Conservation (phyloP, 768 basidiomycete species). For the Suillus sp. region DNA sequence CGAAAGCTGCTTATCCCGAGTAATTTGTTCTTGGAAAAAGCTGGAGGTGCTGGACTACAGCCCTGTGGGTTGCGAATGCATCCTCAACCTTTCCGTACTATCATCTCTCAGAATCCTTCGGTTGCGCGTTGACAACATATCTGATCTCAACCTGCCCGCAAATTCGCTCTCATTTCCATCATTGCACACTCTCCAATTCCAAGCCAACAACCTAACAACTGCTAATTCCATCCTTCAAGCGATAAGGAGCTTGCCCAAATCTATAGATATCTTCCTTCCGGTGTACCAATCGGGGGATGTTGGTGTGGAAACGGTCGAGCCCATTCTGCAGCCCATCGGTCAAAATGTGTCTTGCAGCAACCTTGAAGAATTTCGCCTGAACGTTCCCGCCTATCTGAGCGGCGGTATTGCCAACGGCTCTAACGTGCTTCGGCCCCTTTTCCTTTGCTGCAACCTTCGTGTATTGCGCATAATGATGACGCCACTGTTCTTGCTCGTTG, state of each 20-base stretch:
- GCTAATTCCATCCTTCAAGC: background rate
- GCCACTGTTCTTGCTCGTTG: background rate
- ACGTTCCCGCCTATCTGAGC: background rate
- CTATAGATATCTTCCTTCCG: background rate
- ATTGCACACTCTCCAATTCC: background rate
- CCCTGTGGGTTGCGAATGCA: background rate
- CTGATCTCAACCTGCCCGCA: background rate
- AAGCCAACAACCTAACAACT: background rate
- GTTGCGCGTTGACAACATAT: background rate
- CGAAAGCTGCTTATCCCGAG: background rate
- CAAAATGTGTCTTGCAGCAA: background rate
- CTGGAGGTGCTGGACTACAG: slow-evolving; percentile 1
- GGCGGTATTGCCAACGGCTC: background rate
- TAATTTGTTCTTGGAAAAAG: slow-evolving; percentile 1
- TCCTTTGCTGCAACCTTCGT: slow-evolving; percentile 3
- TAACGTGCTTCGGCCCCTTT: background rate
- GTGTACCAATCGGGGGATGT: background rate
- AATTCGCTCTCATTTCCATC: slow-evolving; percentile 6
- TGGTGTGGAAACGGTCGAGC: background rate
- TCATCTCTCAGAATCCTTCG: slow-evolving; percentile 2
- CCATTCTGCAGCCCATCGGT: background rate
- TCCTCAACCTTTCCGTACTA: background rate
- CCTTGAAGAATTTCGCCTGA: slow-evolving; percentile 1
- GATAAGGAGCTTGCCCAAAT: background rate
- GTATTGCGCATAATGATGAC: background rate